Percentiles rank a stretch among this genome's conserved stretches.
Conservation (phyloP, 1,139 yeast genomes). For the Arxiozyma bovina region DNA sequence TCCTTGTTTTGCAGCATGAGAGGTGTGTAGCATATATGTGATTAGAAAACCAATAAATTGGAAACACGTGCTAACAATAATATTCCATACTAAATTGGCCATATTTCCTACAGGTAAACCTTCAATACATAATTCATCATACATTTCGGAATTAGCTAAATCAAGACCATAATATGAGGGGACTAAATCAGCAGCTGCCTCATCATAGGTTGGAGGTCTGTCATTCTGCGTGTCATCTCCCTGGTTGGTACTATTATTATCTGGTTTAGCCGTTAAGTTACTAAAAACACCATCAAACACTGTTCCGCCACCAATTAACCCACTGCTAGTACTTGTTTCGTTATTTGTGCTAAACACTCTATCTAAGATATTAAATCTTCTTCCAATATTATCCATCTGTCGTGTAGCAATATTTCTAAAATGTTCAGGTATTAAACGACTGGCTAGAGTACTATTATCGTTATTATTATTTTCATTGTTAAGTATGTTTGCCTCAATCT, state of each 20-base stretch:
- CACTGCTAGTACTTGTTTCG: conserved; percentile 10
- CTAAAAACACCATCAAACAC: conserved; percentile 79
- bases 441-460: not conserved
- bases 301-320: conserved; percentile 18
- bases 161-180: conserved; percentile 97
- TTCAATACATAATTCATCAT: conserved; percentile 88
- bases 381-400: conserved; percentile 22
- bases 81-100: conserved; percentile 83
- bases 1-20: conserved; percentile 96
- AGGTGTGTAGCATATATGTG: conserved; percentile 85
- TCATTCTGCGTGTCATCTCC: conserved; percentile 35
- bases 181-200: conserved; percentile 87
- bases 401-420: conserved; percentile 21
- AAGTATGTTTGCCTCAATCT: not conserved
- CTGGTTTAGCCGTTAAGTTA: conserved; percentile 82
- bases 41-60: conserved; percentile 89
- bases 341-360: conserved; percentile 26
- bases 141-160: conserved; percentile 54
- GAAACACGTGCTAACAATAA: conserved; percentile 78
- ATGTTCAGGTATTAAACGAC: conserved; percentile 6
- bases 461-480: not conserved
- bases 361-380: conserved; percentile 34
- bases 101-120: conserved; percentile 95
- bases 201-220: conserved; percentile 88
- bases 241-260: conserved; percentile 23